Base-by-base conservation (phyloP, 148 eudicot genomes). In the Chenopodium berlandieri region DNA sequence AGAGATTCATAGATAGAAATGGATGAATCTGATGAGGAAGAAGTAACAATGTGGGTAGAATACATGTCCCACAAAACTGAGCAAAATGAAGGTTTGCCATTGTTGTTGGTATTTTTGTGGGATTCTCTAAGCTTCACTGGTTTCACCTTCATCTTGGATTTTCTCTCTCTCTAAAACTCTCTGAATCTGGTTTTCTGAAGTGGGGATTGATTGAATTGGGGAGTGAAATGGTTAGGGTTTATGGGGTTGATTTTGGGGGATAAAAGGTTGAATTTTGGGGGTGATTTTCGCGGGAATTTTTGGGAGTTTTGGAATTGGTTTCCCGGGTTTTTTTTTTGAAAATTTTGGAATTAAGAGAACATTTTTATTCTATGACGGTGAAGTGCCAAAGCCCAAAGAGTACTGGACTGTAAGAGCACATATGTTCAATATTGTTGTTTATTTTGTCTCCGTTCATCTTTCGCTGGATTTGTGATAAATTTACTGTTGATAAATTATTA, bases 11-110 rank as follows among this genome's bases (percentile, higher is more conserved):
- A 94, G 52, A 95, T 82, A 20, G 85, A 90, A 78, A 96, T 94
- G 5, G 91, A 81, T 22, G 89, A 30, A 65, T 94, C 97, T 1
- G 92, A 88, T 17, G 98, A 86, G 0, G 97, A 92, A 13, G 97
- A 85, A 3, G 99, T 96, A 16, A 94, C 91, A 40, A 96, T 89
- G 89, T 90, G 90, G 19, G 87, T 82, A 0, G 90, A 96, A 13
- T 87, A 81, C 60, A 81, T 86, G 75, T 92, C 92, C 92, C 94
- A 96, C 52, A 94, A 76, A 25, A 96, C 82, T n/a, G 90, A 88
- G 83, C 97, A 96, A 71, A 79, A 82, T 1, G 97, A 86, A 62
- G 81, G 82, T 25, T 64, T 73, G 40, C 90, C 88, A 46, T 82
- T 83, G 88, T 48, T 79, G 82, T 1, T 40, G 44, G 44, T 75